A percentile compares a stretch with the other conserved stretches of the same genome.
phyloP scores from a whole-genome alignment of 179 eudicot species.

The Spinacia oleracea region DNA sequence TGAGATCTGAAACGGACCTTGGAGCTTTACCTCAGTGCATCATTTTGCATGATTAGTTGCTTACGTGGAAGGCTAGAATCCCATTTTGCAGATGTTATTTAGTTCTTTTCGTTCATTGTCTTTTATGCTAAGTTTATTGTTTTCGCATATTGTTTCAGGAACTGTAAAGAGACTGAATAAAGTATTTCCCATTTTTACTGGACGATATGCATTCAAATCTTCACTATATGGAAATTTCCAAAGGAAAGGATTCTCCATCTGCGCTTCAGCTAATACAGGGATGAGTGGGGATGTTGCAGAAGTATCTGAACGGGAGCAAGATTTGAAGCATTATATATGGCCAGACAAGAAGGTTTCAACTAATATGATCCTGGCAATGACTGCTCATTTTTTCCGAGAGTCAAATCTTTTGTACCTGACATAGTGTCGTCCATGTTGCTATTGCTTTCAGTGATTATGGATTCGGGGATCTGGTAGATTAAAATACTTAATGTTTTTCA shows the following conservation, averaged over 20 bases:
- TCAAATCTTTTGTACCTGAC: slow-evolving; percentile 5
- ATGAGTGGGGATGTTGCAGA: slow-evolving; percentile 39
- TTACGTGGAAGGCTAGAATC: too few relatives aligned
- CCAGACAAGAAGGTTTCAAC: slow-evolving; percentile 62
- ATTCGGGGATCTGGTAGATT: not conserved
- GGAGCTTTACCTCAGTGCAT: not conserved
- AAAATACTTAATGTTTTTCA: not conserved
- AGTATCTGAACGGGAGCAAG: slow-evolving; percentile 43
- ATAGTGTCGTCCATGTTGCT: slow-evolving; percentile 7
- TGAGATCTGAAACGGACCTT: not conserved
- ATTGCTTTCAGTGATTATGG: not conserved
- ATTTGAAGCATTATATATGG: slow-evolving; percentile 55
- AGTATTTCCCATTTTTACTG: slow-evolving; percentile 25
- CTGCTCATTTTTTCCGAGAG: not conserved
- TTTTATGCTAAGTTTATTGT: not conserved
- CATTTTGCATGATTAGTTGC: slow-evolving; percentile 2
- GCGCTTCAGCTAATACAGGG: slow-evolving; percentile 35
- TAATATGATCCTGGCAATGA: slow-evolving; percentile 7
- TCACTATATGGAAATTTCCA: slow-evolving; percentile 22
- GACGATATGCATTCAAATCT: slow-evolving; percentile 28
- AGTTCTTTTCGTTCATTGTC: not conserved
- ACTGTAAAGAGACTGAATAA: slow-evolving; percentile 23
- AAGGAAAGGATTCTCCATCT: slow-evolving; percentile 35
- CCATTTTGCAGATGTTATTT: not conserved
- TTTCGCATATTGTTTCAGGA: slow-evolving; percentile 32